These are phyloP conservation scores for Aureobasidium musti DNA, from an alignment of 2,329 filamentous ascomycete genomes.

Conservation along the genomic window DNA sequence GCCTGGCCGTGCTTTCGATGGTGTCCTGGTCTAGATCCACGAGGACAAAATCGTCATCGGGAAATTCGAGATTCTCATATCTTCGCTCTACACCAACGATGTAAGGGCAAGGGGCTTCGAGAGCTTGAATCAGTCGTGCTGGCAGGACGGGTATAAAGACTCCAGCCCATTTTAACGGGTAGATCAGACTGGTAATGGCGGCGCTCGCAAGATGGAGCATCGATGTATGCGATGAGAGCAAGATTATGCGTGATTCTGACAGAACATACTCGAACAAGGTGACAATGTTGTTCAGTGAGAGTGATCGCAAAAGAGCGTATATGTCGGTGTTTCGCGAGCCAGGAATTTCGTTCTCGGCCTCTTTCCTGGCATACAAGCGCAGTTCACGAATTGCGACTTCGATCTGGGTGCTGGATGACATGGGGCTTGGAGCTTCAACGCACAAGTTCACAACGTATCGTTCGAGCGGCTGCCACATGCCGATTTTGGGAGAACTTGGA, in stretches of 20 bases:
- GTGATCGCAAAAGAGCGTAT: conserved; percentile 84
- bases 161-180: conserved; percentile 89
- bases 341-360: conserved; percentile 89
- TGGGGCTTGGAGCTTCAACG: conserved; percentile 87
- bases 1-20: conserved; percentile 79
- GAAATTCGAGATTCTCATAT: conserved; percentile 82
- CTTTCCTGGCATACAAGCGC: conserved; percentile 87
- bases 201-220: conserved; percentile 94
- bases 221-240: conserved; percentile 90
- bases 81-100: conserved; percentile 94
- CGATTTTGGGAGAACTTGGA: conserved; percentile 83
- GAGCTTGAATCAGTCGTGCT: conserved; percentile 79
- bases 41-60: conserved; percentile 92
- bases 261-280: conserved; percentile 91
- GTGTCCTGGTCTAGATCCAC: conserved; percentile 91
- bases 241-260: conserved; percentile 91
- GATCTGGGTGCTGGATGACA: conserved; percentile 93
- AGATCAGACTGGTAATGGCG: conserved; percentile 81
- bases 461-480: conserved; percentile 94
- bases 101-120: conserved; percentile 95
- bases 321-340: conserved; percentile 89
- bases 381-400: conserved; percentile 88
- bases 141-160: conserved; percentile 93
- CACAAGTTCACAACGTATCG: conserved; percentile 97
- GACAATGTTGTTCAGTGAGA: conserved; percentile 90